phyloP scores from a whole-genome alignment of 2,329 filamentous ascomycete species.

The Aspergillus phoenicis region DNA sequence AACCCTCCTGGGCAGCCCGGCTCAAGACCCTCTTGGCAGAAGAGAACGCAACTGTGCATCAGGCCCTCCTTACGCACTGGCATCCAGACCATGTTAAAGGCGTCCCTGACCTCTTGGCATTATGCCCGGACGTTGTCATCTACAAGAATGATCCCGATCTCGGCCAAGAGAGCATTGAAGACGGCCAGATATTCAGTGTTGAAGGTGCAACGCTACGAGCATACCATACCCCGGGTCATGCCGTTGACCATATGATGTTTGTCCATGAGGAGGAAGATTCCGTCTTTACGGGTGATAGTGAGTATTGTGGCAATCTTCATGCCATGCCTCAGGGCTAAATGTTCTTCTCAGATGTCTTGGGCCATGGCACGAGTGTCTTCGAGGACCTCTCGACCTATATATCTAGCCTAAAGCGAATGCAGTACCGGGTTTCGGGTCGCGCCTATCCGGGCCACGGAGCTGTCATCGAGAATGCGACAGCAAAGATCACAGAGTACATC shows the following conservation, averaged over 20 bases:
- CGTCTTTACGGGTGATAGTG: constrained; percentile 82
- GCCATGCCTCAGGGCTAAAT: constrained; percentile 6
- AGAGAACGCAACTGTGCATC: constrained; percentile 69
- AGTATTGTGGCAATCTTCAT: constrained; percentile 19
- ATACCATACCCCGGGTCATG: constrained; percentile 72
- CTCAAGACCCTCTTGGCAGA: constrained; percentile 66
- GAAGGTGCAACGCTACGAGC: constrained; percentile 65
- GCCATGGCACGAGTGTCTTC: constrained; percentile 83
- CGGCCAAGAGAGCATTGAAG: constrained; percentile 57
- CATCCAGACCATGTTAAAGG: constrained; percentile 85
- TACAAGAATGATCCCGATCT: constrained; percentile 65
- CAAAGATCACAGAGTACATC: constrained; percentile 80
- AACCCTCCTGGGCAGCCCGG: constrained; percentile 68
- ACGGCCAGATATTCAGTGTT: constrained; percentile 57
- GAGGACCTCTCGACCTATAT: constrained; percentile 74
- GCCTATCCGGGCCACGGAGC: constrained; percentile 89
- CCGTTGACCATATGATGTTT: constrained; percentile 79
- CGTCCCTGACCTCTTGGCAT: constrained; percentile 65
- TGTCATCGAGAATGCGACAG: constrained; percentile 70
- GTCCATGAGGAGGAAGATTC: constrained; percentile 75
- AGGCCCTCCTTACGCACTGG: constrained; percentile 85
- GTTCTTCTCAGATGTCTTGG: constrained; percentile 65
- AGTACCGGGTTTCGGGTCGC: constrained; percentile 58
- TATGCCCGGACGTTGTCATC: constrained; percentile 65
- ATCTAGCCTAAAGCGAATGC: constrained; percentile 69